Base-by-base conservation (phyloP, 169 alveolate species). In the Cryptosporidium xiaoi region DNA sequence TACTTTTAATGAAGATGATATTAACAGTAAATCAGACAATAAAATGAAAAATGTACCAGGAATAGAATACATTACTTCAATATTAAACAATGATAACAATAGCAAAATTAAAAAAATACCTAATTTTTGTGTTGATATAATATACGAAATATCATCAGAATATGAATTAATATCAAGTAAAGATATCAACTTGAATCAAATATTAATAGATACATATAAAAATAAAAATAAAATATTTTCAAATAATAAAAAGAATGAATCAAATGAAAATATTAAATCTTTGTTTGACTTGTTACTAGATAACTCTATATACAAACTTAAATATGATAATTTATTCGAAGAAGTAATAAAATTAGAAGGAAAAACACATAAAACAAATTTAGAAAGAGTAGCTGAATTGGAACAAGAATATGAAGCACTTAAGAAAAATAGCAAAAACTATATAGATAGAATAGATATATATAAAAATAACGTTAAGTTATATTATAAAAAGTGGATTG, bases 321-420 rank as follows among this genome's bases (percentile, higher is more conserved):
- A 60, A 31, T 60, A 77, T 48, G 40, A 34, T n/a, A 31, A 77
- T 34, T 36, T 77, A 31, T 62, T 58, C 34, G 56, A 62, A 5
- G 18, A 15, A 13, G 34, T 77, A 29, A 8, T 66, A 12, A 44
- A 24, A 12, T 29, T 77, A 15, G 87, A 77, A 31, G 60, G 48
- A 2, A 58, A 44, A 8, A 77, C 87, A 18, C 87, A 77, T 27
- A 31, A 77, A 44, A 77, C 87, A 7, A 77, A 77, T 33, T 29
- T 77, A 15, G 77, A 77, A 13, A 77, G 87, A 62, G 24, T 77
- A 18, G 60, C 69, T 20, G 71, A 77, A n/a, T 60, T 77, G 20
- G 77, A 77, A 51, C 69, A 77, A 31, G 87, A 77, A 46, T 62
- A 56, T 58, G 87, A 77, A 18, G 18, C 56, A 46, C 50, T 77